Base-by-base conservation (phyloP, 2,329 filamentous ascomycete species). In the Samsoniella hepiali region DNA sequence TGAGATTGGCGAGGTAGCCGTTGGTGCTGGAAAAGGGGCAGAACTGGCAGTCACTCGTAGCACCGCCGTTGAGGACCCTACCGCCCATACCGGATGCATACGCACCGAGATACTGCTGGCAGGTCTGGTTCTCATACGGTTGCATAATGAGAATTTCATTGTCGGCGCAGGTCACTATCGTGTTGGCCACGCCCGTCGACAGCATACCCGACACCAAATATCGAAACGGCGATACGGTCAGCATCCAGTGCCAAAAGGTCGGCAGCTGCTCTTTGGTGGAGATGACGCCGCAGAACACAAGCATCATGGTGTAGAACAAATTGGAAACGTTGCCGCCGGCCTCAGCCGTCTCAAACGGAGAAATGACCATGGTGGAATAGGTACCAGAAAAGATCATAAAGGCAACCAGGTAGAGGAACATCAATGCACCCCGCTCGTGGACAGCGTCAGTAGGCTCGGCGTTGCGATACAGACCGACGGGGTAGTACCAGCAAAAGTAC, bases 401-500 rank as follows among this genome's bases (percentile, higher is more conserved):
- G 66, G 83, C 78, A 71, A 88, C 82, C 53, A 93, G 79, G 69
- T 92, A 86, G 31, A 96, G 79, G 79, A 93, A 92, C 84, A 94
- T 90, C 29, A 95, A 83, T 1, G 80, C 89, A 13, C 91, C 90
- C 34, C 91, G 90, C 70, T 91, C 86, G 7, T 82, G 72, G 1
- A 88, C 83, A 66, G 86, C 79, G 65, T 83, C 82, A 7, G 86
- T 85, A 1, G 80, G 79, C 17, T 80, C 76, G 3, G 90, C 90
- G 71, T 94, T 93, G 64, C 78, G 76, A 74, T 91, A 87, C 11
- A 94, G 83, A 2, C 91, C 91, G 62, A 96, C 85, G 2, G 91
- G 91, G 73, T 93, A 97, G 80, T 96, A 96, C 85, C 90, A 94
- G 73, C 82, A 88, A 71, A 91, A 82, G 79, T 82, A 96, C 78